Conservation (phyloP, 306 rosid species). For the Coriaria nepalensis region DNA sequence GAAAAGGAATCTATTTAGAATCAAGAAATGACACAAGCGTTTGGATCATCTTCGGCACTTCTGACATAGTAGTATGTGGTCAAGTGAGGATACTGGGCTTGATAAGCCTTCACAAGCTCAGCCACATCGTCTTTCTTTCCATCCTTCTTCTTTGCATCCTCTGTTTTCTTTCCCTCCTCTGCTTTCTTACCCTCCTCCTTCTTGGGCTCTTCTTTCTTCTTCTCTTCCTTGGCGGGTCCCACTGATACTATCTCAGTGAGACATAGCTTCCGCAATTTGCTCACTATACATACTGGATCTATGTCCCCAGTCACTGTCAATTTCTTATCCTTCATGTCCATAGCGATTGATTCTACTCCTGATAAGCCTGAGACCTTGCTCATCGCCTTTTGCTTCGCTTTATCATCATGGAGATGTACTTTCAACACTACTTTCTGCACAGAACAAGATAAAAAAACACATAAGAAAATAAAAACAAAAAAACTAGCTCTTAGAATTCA, state of each 20-base stretch:
- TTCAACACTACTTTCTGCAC: slow-evolving; percentile 8
- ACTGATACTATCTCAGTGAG: slow-evolving; percentile 3
- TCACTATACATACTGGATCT: slow-evolving; percentile 2
- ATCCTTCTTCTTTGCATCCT: slow-evolving; percentile 1
- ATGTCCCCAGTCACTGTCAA: neutral
- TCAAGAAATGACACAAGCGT: slow-evolving; percentile 9
- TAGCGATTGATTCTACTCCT: neutral
- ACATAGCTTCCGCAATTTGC: slow-evolving; percentile 5
- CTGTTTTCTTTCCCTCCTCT: too few species aligned
- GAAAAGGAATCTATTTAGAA: neutral
- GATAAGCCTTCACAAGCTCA: neutral
- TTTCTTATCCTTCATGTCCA: neutral
- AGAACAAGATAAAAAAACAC: neutral
- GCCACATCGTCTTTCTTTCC: slow-evolving; percentile 1
- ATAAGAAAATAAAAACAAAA: too few species aligned
- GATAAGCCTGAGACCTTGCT: slow-evolving; percentile 3
- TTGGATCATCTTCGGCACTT: slow-evolving; percentile 11
- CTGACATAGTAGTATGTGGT: neutral
- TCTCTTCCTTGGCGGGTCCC: slow-evolving; percentile 11
- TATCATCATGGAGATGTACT: slow-evolving; percentile 2
- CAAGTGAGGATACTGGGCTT: neutral
- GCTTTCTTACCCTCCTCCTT: neutral
- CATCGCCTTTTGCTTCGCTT: slow-evolving; percentile 11
- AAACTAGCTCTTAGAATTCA: neutral
- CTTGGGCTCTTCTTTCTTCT: slow-evolving; percentile 7